phyloP scores from a whole-genome alignment of 805 yeast genomes.

The Hanseniaspora occidentalis region DNA sequence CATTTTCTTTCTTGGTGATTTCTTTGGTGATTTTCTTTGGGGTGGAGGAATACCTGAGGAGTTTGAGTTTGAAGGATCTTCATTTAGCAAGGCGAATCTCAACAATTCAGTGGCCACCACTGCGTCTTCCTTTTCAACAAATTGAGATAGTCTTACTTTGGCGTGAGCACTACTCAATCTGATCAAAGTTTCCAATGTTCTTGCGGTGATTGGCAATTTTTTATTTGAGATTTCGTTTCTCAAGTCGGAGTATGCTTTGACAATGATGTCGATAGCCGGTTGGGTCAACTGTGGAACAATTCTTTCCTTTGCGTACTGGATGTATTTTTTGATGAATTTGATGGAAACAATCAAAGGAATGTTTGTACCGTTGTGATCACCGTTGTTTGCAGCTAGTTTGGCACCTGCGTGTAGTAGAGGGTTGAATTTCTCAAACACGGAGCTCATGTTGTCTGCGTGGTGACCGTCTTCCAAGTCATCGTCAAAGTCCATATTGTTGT shows the following conservation, averaged over 20 bases:
- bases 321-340: constrained; percentile 79
- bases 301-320: constrained; percentile 88
- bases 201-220: constrained; percentile 74
- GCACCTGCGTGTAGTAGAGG: constrained; percentile 78
- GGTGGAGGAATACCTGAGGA: constrained; percentile 11
- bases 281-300: constrained; percentile 68
- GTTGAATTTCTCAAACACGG: constrained; percentile 72
- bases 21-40: constrained; percentile 17
- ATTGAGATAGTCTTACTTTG: constrained; percentile 73
- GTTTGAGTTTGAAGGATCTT: constrained; percentile 20
- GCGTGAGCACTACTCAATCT: constrained; percentile 94
- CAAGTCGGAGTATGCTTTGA: constrained; percentile 63
- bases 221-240: constrained; percentile 94
- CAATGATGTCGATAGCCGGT: constrained; percentile 70
- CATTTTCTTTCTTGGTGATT: constrained; percentile 24
- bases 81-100: constrained; percentile 64
- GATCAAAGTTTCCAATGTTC: constrained; percentile 91
- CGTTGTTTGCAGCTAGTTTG: constrained; percentile 26
- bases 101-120: constrained; percentile 73
- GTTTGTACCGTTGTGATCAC: constrained; percentile 23
- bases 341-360: constrained; percentile 50
- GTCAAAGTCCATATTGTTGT: constrained; percentile 9
- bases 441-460: constrained; percentile 21
- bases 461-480: constrained; percentile 32
- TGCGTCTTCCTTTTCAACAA: constrained; percentile 69